phyloP scores from a whole-genome alignment of 78 protist species.

The Cyanophora paradoxa region DNA sequence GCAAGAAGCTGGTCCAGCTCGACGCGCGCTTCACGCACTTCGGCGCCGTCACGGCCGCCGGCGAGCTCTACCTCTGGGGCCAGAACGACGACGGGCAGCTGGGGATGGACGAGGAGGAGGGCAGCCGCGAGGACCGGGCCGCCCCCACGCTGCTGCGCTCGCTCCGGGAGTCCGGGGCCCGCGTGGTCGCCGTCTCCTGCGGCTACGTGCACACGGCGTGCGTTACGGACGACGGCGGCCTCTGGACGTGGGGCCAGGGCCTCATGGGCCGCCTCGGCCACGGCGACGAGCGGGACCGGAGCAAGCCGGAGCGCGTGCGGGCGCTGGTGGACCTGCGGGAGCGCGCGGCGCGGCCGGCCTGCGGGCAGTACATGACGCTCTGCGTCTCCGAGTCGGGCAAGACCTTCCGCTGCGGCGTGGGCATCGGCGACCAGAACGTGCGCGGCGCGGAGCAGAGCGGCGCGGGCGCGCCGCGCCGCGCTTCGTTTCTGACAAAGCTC shows the following conservation, averaged over 20 bases:
- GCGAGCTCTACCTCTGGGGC: not conserved
- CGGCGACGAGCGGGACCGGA: not conserved
- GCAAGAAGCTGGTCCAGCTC: no score
- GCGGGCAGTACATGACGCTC: no score
- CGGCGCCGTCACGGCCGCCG: no score
- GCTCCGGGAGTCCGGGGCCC: not conserved
- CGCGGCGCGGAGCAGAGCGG: no score
- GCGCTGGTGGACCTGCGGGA: no score
- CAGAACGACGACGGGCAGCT: not conserved
- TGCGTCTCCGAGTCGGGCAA: no score
- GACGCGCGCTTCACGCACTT: no score
- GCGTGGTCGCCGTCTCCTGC: not conserved
- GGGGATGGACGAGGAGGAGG: not conserved
- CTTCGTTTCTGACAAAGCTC: not conserved
- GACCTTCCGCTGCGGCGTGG: no score
- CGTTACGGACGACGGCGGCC: not conserved
- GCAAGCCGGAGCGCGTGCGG: not conserved
- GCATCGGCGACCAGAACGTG: no score
- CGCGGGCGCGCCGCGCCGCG: not conserved
- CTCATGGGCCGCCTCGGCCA: not conserved
- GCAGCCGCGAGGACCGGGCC: not conserved
- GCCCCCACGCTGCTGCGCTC: not conserved
- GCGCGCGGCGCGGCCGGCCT: no score
- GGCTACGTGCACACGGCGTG: not conserved
- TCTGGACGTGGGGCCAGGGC: conserved; percentile 1